Conservation (phyloP, 352 stramenopile genomes). For the Globisporangium cystogenes region DNA sequence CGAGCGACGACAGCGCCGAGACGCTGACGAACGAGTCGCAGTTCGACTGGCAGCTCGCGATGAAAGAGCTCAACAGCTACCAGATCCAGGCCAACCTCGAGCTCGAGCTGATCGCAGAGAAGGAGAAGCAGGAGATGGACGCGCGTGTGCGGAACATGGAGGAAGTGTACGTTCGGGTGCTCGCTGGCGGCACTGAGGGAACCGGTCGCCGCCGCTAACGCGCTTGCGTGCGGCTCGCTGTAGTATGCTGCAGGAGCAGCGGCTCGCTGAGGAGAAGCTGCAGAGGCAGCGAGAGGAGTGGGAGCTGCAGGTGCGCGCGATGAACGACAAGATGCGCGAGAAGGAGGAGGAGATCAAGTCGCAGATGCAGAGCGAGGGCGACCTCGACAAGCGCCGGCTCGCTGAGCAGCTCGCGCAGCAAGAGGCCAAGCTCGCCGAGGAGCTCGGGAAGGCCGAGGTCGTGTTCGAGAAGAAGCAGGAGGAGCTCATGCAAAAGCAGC, state of each 20-base stretch:
- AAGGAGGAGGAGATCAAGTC: conserved; percentile 71
- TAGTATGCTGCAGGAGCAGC: conserved; percentile 55
- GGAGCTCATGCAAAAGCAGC: conserved; percentile 58
- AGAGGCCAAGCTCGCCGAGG: conserved; percentile 70
- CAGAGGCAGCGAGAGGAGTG: conserved; percentile 62
- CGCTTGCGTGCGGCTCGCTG: not conserved
- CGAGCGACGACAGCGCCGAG: conserved; percentile 16
- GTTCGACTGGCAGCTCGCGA: conserved; percentile 72
- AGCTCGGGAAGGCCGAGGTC: conserved; percentile 71
- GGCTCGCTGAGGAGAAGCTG: conserved; percentile 54
- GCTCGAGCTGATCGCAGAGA: conserved; percentile 46
- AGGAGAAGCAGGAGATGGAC: conserved; percentile 80
- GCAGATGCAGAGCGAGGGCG: conserved; percentile 68
- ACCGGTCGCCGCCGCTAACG: not conserved
- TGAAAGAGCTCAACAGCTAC: conserved; percentile 77
- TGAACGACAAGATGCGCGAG: conserved; percentile 73
- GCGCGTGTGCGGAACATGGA: conserved; percentile 64
- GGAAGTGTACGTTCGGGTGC: conserved; percentile 33
- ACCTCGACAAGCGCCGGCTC: conserved; percentile 70
- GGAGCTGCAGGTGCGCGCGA: conserved; percentile 50
- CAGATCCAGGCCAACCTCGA: conserved; percentile 61
- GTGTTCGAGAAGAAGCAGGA: conserved; percentile 73
- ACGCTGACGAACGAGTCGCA: conserved; percentile 38
- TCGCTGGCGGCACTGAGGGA: not conserved
- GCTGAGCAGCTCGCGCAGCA: conserved; percentile 69